Percentiles rank a stretch among this genome's conserved stretches.
Conservation (phyloP, 2,329 filamentous ascomycete species). For the Cytospora chrysosperma region DNA sequence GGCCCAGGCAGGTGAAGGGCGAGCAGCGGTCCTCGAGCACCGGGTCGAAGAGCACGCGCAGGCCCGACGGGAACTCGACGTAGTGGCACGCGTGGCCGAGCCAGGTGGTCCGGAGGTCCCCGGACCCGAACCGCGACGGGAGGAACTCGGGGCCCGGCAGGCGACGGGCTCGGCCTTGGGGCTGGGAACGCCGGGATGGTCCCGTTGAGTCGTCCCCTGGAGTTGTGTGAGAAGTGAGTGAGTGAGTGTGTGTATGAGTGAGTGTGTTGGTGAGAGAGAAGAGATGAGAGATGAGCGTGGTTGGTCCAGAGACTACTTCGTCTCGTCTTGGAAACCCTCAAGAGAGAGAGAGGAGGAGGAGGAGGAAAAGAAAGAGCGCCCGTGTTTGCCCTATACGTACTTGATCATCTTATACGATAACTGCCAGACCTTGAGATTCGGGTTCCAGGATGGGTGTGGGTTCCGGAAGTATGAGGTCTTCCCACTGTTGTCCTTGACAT, state of each 20-base stretch:
- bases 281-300: no score
- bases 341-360: neutral
- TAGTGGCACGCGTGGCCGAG: slow-evolving; percentile 93
- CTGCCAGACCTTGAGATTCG: slow-evolving; percentile 23
- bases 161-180: slow-evolving; percentile 63
- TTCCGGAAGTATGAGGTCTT: slow-evolving; percentile 48
- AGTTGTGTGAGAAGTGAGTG: neutral
- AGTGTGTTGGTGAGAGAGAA: no score
- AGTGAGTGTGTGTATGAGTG: no score
- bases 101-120: slow-evolving; percentile 86
- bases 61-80: slow-evolving; percentile 81
- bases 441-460: slow-evolving; percentile 47
- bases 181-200: slow-evolving; percentile 49
- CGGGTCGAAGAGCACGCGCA: slow-evolving; percentile 89
- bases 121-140: slow-evolving; percentile 52
- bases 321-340: no score
- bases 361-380: no score
- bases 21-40: slow-evolving; percentile 88
- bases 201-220: slow-evolving; percentile 32
- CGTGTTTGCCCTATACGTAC: no score
- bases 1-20: slow-evolving; percentile 67
- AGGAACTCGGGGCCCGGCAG: slow-evolving; percentile 69
- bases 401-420: slow-evolving; percentile 18
- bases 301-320: no score
- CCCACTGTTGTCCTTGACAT: slow-evolving; percentile 43